Base-by-base conservation (phyloP, 2,329 filamentous ascomycete genomes). In the Sporothrix globosa region DNA sequence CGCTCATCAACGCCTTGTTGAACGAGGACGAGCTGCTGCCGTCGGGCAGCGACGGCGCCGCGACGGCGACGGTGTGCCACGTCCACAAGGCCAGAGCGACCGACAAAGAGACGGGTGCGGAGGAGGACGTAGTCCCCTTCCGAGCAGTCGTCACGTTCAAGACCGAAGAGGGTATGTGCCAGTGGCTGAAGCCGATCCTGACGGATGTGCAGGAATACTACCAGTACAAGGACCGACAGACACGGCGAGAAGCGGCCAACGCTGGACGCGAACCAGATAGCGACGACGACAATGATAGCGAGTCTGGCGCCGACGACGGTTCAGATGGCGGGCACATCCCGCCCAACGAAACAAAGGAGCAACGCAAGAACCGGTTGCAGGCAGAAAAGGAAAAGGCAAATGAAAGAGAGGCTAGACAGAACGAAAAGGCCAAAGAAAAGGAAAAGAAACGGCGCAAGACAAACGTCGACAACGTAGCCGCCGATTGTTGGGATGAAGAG, bases 1-100 rank as follows among this genome's bases (percentile, higher is more conserved):
- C 68, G 0, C 21, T 72, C 2, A 67, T 73, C n/a, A 73, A 73
- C n/a, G 70, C 70, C 3, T 68, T 73, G n/a, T 54, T 72, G 11
- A 68, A 63, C 60, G 19, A n/a, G 21, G 11, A 69, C 14, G 70
- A 73, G 41, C 63, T 72, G 17, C 48, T 73, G 19, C 72, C 72
- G 4, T 70, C 68, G 4, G 72, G 72, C 44, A 69, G 70, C 27
- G 65, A 73, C 19, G 65, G 60, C 10, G 72, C 72, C 0, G 53
- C 72, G 19, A 73, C 72, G 11, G 65, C 68, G 2, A 30, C 68
- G 1, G 65, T 65, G 14, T 73, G 72, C n/a, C 46, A 50, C 3
- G 46, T 73, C 3, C 72, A 70, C 9, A 21, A 50, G 41, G 66
- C 65, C 56, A 44, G n/a, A 4, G 60, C 50, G 10, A 10, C 30